phyloP scores from a whole-genome alignment of 2,329 filamentous ascomycete genomes.

The Verticillium nonalfalfae region DNA sequence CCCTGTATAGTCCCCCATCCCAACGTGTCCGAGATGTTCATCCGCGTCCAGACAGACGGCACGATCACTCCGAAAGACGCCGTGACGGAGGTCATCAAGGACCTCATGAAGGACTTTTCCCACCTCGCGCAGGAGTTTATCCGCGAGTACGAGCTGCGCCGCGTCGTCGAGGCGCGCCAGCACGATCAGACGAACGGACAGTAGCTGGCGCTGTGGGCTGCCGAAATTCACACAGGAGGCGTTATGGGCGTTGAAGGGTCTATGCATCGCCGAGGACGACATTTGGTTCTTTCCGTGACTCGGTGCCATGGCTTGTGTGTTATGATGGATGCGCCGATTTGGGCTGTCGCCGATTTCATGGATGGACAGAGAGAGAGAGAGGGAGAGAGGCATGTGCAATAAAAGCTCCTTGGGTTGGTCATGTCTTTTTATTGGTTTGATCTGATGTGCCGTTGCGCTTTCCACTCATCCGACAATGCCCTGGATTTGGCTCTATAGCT shows the following conservation, averaged over 20 bases:
- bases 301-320: neutral
- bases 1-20: conserved; percentile 43
- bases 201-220: neutral
- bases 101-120: conserved; percentile 74
- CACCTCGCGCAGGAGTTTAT: conserved; percentile 83
- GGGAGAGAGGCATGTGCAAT: neutral
- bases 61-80: conserved; percentile 84
- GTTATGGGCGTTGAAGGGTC: neutral
- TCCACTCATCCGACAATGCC: neutral
- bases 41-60: conserved; percentile 91
- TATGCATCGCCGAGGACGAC: neutral
- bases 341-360: neutral
- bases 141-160: conserved; percentile 83
- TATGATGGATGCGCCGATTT: neutral
- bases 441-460: neutral
- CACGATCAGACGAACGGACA: conserved; percentile 31
- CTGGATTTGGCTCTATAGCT: neutral
- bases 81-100: conserved; percentile 71
- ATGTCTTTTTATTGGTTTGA: neutral
- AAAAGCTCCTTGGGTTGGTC: neutral
- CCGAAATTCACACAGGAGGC: neutral
- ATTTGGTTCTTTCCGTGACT: neutral
- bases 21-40: conserved; percentile 54
- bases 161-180: conserved; percentile 62
- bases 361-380: neutral